Base-by-base conservation (phyloP, 2,329 filamentous ascomycete species). In the Beauveria varroae region DNA sequence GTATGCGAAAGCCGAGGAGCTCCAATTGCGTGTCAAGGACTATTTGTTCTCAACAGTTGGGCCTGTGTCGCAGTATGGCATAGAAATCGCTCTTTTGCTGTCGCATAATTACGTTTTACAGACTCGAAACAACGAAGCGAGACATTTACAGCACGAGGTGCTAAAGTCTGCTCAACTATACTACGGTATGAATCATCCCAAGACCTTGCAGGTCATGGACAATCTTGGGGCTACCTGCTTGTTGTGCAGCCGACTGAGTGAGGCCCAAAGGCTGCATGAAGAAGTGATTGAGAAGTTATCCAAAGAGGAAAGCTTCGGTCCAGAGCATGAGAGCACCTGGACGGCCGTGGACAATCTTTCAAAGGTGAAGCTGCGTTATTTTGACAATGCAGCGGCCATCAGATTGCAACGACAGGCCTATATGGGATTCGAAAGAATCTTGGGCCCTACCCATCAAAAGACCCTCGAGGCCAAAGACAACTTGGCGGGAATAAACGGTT, bases 141-240 rank as follows among this genome's bases (percentile, higher is more conserved):
- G 55, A 24, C 4, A 5, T 30, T 34, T 57, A 28, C 55, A 57
- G 44, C n/a, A 16, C 18, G 43, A 57, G 49, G 55, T 24, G 8
- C 55, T 57, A 2, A 8, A 57, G 24, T 57, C 55, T 20, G 55
- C 55, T 12, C 14, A 40, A 14, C 10, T 16, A 20, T 57, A 47
- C 26, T 57, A 47, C 55, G 55, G 43, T 24, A 26, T 16, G 9
- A 44, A 37, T 30, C 55, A 57, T 49, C 43, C 43, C 7, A 57
- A 28, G n/a, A 49, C 55, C n/a, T 57, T 57, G n/a, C 41, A 40
- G 43, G 30, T 57, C 41, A 57, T 57, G 55, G 55, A 57, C 18
- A 49, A 26, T 37, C 55, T 57, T n/a, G 55, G 55, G 7, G 55
- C 55, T 16, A 57, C 55, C 22, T 57, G 55, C 12, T 26, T 57